Conservation (phyloP, 1,139 yeast genomes). For the Diutina siamensis region DNA sequence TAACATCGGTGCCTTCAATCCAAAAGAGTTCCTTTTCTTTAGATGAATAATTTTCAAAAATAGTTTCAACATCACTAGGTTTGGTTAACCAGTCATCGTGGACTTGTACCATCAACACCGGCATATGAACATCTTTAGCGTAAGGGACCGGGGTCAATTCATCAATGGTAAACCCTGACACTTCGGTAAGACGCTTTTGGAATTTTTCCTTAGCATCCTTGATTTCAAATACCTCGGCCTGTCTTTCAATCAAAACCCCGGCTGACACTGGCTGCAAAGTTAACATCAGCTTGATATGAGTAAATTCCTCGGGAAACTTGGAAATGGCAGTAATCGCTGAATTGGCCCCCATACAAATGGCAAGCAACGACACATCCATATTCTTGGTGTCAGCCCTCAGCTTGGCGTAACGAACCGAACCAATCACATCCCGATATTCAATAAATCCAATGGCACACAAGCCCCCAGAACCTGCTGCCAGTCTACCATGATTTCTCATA, state of each 20-base stretch:
- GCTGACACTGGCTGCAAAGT: background rate
- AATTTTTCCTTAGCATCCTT: background rate
- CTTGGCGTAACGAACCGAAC: background rate
- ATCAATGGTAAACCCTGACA: background rate
- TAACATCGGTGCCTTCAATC: too few relatives aligned
- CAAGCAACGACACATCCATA: background rate
- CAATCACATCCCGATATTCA: background rate
- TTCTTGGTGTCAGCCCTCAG: background rate
- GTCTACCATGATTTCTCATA: background rate
- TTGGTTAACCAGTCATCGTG: background rate
- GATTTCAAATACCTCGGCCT: background rate
- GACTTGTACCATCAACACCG: background rate
- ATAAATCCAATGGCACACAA: background rate
- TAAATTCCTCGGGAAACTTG: background rate
- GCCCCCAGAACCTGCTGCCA: background rate
- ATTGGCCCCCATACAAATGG: background rate
- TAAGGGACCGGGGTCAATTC: background rate
- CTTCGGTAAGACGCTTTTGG: background rate
- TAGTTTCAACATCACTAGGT: background rate
- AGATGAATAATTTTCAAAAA: background rate
- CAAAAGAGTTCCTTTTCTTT: too few relatives aligned
- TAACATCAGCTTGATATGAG: background rate
- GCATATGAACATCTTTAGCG: background rate
- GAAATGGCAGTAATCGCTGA: background rate
- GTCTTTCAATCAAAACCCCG: background rate